Evolutionary conservation across 179 eudicot genomes (phyloP).

Genomic region (Monotropa hypopitys): DNA sequence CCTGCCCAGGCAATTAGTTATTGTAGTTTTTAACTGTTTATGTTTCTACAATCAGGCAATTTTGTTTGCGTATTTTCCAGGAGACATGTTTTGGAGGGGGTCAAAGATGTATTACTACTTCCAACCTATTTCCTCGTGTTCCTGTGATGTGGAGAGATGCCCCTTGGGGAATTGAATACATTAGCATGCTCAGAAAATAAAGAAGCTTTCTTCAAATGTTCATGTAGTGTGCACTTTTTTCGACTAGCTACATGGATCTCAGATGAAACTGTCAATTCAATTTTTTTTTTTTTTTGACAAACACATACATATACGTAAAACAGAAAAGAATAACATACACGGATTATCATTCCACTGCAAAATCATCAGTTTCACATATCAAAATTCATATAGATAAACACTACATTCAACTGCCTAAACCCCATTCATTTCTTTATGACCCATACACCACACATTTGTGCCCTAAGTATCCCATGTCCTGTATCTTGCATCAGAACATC

Average conservation of each 20-base stretch:
- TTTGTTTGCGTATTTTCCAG: background rate
- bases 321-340: too few relatives aligned
- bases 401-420: too few relatives aligned
- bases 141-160: background rate
- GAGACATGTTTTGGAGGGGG: background rate
- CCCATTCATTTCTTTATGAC: too few relatives aligned
- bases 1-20: background rate
- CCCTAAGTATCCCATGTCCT: too few relatives aligned
- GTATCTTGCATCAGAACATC: too few relatives aligned
- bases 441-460: too few relatives aligned
- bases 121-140: background rate
- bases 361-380: too few relatives aligned
- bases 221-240: background rate
- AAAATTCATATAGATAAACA: too few relatives aligned
- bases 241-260: background rate
- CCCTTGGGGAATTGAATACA: background rate
- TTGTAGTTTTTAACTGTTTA: background rate
- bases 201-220: background rate
- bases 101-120: background rate
- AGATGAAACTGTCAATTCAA: too few relatives aligned
- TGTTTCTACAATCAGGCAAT: background rate
- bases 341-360: too few relatives aligned
- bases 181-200: background rate
- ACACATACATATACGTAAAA: too few relatives aligned
- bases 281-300: too few relatives aligned